Evolutionary conservation across 2,329 filamentous ascomycete species (phyloP).

Genomic region (Paecilomyces sp.): DNA sequence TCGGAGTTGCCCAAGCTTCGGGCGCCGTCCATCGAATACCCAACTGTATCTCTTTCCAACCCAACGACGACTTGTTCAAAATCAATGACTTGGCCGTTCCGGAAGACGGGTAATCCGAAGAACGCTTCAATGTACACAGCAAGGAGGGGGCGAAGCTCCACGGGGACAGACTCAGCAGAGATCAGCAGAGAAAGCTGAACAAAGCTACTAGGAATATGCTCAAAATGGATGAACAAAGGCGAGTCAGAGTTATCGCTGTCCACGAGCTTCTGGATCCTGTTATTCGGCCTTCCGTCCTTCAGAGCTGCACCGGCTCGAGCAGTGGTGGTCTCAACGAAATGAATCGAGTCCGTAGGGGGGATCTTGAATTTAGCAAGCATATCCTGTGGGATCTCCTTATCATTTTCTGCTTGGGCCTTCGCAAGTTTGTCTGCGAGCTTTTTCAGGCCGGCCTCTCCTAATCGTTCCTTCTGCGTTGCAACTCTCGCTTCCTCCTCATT

Average conservation of each 20-base stretch:
- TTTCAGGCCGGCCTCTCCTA: conserved; percentile 77
- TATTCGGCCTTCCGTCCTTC: conserved; percentile 59
- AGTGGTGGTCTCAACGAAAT: conserved; percentile 84
- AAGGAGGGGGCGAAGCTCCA: conserved; percentile 77
- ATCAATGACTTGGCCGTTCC: conserved; percentile 66
- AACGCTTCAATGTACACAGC: conserved; percentile 84
- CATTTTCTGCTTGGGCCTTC: conserved; percentile 79
- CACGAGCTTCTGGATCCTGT: conserved; percentile 66
- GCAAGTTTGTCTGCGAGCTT: conserved; percentile 69
- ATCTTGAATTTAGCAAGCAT: conserved; percentile 77
- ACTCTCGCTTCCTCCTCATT: conserved; percentile 71
- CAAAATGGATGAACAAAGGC: conserved; percentile 94
- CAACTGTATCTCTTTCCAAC: conserved; percentile 84
- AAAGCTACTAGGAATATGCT: conserved; percentile 89
- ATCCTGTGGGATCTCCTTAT: conserved; percentile 73
- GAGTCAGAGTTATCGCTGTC: conserved; percentile 58
- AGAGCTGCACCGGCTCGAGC: conserved; percentile 75
- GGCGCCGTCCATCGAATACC: conserved; percentile 66
- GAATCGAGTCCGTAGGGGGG: conserved; percentile 81
- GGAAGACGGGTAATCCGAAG: conserved; percentile 82
- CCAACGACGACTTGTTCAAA: conserved; percentile 92
- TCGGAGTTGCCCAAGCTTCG: conserved; percentile 69
- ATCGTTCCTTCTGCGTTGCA: conserved; percentile 65
- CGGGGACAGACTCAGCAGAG: conserved; percentile 68
- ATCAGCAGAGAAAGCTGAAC: conserved; percentile 77